Conservation (phyloP, 2,329 filamentous ascomycete species). For the Exserohilum rostratum region DNA sequence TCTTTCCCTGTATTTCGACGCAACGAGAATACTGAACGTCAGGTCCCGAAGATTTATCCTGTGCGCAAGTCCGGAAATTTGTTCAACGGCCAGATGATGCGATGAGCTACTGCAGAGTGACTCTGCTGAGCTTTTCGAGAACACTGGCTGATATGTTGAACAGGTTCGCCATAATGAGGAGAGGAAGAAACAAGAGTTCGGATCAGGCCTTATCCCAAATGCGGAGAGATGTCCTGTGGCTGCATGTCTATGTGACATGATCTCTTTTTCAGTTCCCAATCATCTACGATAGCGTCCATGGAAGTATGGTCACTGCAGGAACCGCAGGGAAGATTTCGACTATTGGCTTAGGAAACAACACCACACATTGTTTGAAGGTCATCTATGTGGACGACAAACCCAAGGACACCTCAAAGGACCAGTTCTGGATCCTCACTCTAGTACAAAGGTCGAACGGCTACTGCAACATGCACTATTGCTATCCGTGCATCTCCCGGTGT, state of each 20-base stretch:
- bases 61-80: too few relatives aligned
- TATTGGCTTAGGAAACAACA: neutral
- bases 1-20: neutral
- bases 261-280: neutral
- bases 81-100: neutral
- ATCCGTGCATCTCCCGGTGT: neutral
- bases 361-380: neutral
- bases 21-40: neutral
- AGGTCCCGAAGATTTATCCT: too few relatives aligned
- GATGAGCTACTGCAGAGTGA: neutral
- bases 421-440: neutral
- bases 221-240: neutral
- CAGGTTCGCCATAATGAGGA: neutral
- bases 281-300: neutral
- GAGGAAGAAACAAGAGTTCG: neutral
- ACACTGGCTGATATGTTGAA: neutral
- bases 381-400: neutral
- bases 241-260: neutral
- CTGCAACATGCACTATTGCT: neutral
- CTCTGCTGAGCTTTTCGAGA: neutral
- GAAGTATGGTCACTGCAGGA: neutral
- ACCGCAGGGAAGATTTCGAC: neutral
- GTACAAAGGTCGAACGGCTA: neutral
- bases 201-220: neutral
- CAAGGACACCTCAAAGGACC: neutral